Evolutionary conservation across 78 protist species (phyloP).

Genomic region (slime mould (Dictyostelium discoideum)): dicty_2.7 NC_007088.5:7350001-7350500

Average conservation of each 20-base stretch:
- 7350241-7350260: slow-evolving; percentile 87
- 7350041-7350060: slow-evolving; percentile 80
- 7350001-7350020: slow-evolving; percentile 97
- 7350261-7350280: slow-evolving; percentile 99
- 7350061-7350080: neutral
- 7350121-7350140: no score
- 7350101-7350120: neutral
- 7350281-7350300: slow-evolving; percentile 96
- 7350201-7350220: slow-evolving; percentile 50
- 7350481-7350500: slow-evolving; percentile 73
- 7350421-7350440: slow-evolving; percentile 93
- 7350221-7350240: slow-evolving; percentile 21
- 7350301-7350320: slow-evolving; percentile 93
- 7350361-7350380: slow-evolving; percentile 96
- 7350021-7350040: slow-evolving; percentile 96
- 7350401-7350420: slow-evolving; percentile 89
- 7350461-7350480: slow-evolving; percentile 88
- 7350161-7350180: neutral
- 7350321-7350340: slow-evolving; percentile 77
- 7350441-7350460: slow-evolving; percentile 91
- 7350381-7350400: slow-evolving; percentile 98
- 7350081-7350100: neutral
- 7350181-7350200: slow-evolving; percentile 41
- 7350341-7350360: slow-evolving; percentile 97
- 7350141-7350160: no score